Evolutionary conservation across 2,329 filamentous ascomycete species (phyloP), one percentile per base, ranked within the genome.

Genomic region (Aspergillus melleus): DNA sequence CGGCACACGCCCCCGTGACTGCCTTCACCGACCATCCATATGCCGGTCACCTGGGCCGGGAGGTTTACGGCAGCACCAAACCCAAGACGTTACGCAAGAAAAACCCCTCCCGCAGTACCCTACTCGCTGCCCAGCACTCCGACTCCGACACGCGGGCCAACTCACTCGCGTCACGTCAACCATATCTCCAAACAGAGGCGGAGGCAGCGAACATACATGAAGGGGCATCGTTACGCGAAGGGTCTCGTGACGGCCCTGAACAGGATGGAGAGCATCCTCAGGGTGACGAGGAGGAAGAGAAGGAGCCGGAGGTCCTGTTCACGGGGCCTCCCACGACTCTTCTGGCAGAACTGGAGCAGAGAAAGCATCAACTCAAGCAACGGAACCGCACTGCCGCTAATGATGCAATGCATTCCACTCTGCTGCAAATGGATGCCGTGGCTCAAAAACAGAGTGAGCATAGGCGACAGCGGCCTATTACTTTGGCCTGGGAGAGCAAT

Each of bases 21-120:
- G 94, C 93, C 26, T 98, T 98, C 69, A 96, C 90, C 0, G 92
- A 97, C 70, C 92, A 97, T 73, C 86, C 89, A 0, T 92, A 90
- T 70, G 90, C 88, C 29, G 92, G 92, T 4, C 86, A 87, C 63
- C 81, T 92, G 11, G 90, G 92, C 24, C 74, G 84, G 4, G 90
- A 94, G 67, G 85, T 93, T 0, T 96, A 95, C 70, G 89, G 89
- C n/a, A 71, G 70, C 56, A 57, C 68, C 11, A 71, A 72, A 30
- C 66, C 62, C 42, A 75, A 73, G 58, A 66, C 68, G 4, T 57
- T 66, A 57, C 71, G 65, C 54, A 72, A 73, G 55, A 69, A 74
- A 44, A 68, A 66, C 24, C 63, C 66, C 19, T 75, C 74, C 12
- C 69, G 71, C 42, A 68, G 69, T 44, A 69, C 68, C 6, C 66